These are phyloP conservation scores for Pseudogymnoascus sp. DNA, from an alignment of 2,329 filamentous ascomycete genomes.

Conservation along the genomic window DNA sequence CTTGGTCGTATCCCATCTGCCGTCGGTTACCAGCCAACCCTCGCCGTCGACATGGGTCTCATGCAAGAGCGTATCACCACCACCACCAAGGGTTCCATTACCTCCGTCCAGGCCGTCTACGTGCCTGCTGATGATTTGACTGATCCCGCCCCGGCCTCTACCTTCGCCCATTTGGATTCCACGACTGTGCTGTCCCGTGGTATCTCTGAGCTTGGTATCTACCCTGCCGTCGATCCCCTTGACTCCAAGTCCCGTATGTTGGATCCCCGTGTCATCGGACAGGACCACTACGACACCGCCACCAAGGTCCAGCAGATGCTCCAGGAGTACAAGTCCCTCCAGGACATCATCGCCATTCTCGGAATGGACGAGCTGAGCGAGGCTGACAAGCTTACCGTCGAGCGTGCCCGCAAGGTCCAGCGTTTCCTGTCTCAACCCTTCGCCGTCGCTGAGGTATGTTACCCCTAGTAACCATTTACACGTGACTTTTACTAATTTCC, in stretches of 20 bases:
- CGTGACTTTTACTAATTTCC: neutral
- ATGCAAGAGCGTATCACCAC: constrained; percentile 99
- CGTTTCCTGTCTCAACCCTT: constrained; percentile 99
- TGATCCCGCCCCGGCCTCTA: constrained; percentile 97
- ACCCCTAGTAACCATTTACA: neutral
- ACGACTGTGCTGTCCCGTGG: constrained; percentile 99
- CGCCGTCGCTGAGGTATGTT: constrained; percentile 56
- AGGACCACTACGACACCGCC: constrained; percentile 95
- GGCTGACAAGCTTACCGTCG: constrained; percentile 98
- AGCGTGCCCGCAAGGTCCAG: constrained; percentile 99
- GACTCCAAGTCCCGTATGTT: constrained; percentile 99
- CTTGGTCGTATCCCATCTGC: constrained; percentile 99
- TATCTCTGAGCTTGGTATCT: constrained; percentile 99
- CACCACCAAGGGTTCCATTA: constrained; percentile 99
- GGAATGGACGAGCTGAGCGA: constrained; percentile 99
- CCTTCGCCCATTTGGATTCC: constrained; percentile 99
- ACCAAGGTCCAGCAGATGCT: constrained; percentile 97
- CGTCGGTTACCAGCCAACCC: constrained; percentile 99
- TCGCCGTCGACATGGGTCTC: constrained; percentile 96
- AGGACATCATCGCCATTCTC: constrained; percentile 99
- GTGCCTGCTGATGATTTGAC: constrained; percentile 99
- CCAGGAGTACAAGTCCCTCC: constrained; percentile 99
- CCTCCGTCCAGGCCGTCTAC: constrained; percentile 99
- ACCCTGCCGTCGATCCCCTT: constrained; percentile 98
- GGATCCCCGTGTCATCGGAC: constrained; percentile 94